phyloP scores from a whole-genome alignment of 345 rosid genomes.

The Eucalyptus sideroxylon region DNA sequence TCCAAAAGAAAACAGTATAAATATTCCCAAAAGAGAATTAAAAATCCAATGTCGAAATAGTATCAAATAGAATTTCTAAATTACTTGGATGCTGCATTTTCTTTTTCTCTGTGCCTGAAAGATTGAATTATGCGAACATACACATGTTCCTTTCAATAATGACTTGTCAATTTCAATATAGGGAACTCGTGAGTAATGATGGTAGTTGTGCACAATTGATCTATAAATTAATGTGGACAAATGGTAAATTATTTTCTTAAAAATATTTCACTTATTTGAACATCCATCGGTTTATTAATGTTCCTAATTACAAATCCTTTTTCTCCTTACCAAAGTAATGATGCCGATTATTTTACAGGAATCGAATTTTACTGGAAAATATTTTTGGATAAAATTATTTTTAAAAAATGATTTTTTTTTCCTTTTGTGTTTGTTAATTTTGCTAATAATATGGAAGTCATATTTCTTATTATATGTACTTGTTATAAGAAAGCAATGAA shows the following conservation, averaged over 20 bases:
- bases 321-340: not conserved
- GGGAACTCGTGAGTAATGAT: not conserved
- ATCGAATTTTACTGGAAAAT: not conserved
- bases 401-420: too few relatives aligned
- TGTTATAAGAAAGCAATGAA: too few relatives aligned
- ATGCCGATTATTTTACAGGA: accelerated
- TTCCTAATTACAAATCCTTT: not conserved
- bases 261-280: too few relatives aligned
- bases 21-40: too few relatives aligned
- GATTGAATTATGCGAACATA: too few relatives aligned
- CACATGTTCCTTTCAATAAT: too few relatives aligned
- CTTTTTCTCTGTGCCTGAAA: too few relatives aligned
- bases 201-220: not conserved
- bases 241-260: not conserved
- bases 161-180: too few relatives aligned
- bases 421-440: not conserved
- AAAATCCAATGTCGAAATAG: not conserved
- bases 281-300: not conserved
- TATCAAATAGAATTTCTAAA: not conserved
- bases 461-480: too few relatives aligned
- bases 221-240: not conserved
- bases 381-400: too few relatives aligned
- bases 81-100: too few relatives aligned
- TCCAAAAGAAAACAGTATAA: too few relatives aligned
- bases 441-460: not conserved